phyloP scores from a whole-genome alignment of 169 alveolate species.

The Plasmodium fragile region DNA sequence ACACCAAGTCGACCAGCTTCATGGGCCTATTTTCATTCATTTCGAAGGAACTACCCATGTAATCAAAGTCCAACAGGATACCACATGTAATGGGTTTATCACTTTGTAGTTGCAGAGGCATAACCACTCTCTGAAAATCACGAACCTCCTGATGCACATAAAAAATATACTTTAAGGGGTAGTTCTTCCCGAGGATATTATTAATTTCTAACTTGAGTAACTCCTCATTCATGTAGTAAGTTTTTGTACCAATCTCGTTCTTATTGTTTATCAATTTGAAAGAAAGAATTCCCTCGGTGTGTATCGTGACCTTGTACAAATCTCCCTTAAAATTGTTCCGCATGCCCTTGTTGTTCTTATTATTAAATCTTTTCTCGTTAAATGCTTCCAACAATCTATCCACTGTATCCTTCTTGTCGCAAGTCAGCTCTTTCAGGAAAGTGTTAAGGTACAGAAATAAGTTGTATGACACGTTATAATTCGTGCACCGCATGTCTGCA shows the following conservation, averaged over 20 bases:
- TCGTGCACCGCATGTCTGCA: background rate
- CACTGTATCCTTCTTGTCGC: background rate
- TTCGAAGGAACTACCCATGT: constrained; percentile 9
- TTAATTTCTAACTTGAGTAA: background rate
- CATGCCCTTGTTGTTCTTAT: background rate
- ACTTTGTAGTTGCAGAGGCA: background rate
- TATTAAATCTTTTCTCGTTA: constrained; percentile 8
- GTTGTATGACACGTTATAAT: background rate
- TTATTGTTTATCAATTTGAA: background rate
- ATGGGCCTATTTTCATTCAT: background rate
- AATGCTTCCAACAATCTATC: background rate
- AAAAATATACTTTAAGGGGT: constrained; percentile 13
- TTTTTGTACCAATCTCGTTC: background rate
- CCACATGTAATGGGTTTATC: constrained; percentile 25
- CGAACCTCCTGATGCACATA: background rate
- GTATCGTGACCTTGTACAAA: constrained; percentile 4
- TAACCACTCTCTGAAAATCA: background rate
- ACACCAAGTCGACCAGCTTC: constrained; percentile 5
- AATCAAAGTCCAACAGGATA: constrained; percentile 16
- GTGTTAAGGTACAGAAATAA: constrained; percentile 1
- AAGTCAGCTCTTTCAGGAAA: background rate
- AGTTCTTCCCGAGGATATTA: background rate
- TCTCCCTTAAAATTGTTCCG: background rate
- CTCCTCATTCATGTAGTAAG: constrained; percentile 19
- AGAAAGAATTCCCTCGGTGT: background rate